phyloP scores from a whole-genome alignment of 805 yeast species.

The Ogataea nakhonphanomensis region DNA sequence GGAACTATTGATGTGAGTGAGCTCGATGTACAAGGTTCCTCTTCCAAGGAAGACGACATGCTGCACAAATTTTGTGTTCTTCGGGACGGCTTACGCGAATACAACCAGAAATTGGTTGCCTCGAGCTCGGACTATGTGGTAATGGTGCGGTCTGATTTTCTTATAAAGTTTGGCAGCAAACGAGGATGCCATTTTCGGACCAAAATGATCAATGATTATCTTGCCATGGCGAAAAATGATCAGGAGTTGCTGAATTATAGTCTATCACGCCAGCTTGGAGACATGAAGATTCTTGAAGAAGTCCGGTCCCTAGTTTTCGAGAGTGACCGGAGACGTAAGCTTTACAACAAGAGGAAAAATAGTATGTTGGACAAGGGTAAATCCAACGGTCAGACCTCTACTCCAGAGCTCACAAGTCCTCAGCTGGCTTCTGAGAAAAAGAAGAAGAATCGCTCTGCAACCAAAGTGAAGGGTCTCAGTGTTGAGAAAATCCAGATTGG shows the following conservation, averaged over 20 bases:
- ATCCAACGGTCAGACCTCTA: constrained; percentile 7
- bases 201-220: constrained; percentile 25
- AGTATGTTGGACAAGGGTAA: constrained; percentile 11
- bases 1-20: constrained; percentile 1
- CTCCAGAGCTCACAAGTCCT: constrained; percentile 12
- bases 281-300: constrained; percentile 13
- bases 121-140: constrained; percentile 20
- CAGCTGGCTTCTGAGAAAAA: constrained; percentile 3
- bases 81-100: constrained; percentile 24
- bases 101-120: constrained; percentile 19
- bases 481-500: constrained; percentile 19
- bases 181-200: constrained; percentile 22
- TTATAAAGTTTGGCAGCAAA: constrained; percentile 19
- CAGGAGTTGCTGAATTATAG: constrained; percentile 12
- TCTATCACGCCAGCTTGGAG: constrained; percentile 15
- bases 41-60: constrained; percentile 6
- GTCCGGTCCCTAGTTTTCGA: constrained; percentile 24
- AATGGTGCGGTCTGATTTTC: constrained; percentile 26
- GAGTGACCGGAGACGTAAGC: constrained; percentile 27
- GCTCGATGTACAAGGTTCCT: not conserved
- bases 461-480: constrained; percentile 10
- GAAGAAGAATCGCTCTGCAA: constrained; percentile 2
- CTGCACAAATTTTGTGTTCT: constrained; percentile 14
- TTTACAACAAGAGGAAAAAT: constrained; percentile 26
- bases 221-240: constrained; percentile 24